A percentile compares a stretch with the other conserved stretches of the same genome.
These are phyloP conservation scores for Marasmius oreades DNA, from an alignment of 1,284 basidiomycete species.

Conservation along the genomic window DNA sequence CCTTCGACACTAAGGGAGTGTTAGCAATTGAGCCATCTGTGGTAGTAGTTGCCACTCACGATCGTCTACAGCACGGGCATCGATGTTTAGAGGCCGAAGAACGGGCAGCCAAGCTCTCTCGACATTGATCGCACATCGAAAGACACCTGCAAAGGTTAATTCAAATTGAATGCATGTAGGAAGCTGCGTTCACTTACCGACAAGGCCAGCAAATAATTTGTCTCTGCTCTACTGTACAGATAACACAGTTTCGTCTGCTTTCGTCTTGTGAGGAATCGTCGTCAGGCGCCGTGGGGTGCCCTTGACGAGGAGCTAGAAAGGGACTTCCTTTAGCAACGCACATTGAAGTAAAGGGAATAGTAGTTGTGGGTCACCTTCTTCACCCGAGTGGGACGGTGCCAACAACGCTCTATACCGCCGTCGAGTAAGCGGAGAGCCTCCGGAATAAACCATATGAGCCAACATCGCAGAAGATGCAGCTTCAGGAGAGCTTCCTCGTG, in stretches of 20 bases:
- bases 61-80: constrained; percentile 71
- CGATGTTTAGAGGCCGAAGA: constrained; percentile 61
- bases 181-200: constrained; percentile 43
- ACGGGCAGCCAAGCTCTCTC: constrained; percentile 63
- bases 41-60: constrained; percentile 35
- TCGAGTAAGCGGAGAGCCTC: constrained; percentile 19
- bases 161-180: constrained; percentile 2
- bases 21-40: constrained; percentile 1
- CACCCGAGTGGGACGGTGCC: constrained; percentile 1
- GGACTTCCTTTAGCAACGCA: not conserved
- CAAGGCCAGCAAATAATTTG: constrained; percentile 80
- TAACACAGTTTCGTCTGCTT: constrained; percentile 54
- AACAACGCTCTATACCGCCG: constrained; percentile 19
- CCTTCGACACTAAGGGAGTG: constrained; percentile 57
- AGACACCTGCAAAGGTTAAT: constrained; percentile 48
- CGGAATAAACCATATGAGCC: constrained; percentile 22
- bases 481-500: constrained; percentile 9
- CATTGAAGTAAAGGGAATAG: not conserved
- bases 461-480: constrained; percentile 19
- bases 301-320: not conserved
- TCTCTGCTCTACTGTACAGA: constrained; percentile 66
- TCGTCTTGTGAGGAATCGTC: constrained; percentile 24
- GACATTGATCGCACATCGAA: constrained; percentile 69
- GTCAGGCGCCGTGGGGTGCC: constrained; percentile 6
- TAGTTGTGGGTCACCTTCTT: not conserved